Evolutionary conservation across 192 early-diverging fungal species (phyloP).

Genomic region (Coemansia sp.): DNA sequence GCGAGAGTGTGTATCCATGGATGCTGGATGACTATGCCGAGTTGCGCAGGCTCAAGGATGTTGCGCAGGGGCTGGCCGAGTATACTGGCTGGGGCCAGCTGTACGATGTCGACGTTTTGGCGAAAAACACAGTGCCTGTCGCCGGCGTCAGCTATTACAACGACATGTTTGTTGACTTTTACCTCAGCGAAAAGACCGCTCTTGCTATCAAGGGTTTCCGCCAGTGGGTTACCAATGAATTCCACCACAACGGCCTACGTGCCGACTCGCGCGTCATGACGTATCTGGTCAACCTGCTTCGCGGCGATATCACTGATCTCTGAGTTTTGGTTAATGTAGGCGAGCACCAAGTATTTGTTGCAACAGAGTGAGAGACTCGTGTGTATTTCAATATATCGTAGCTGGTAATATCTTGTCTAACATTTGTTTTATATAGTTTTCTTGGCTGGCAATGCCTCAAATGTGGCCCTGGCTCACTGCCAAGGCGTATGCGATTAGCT

Average conservation of each 20-base stretch:
- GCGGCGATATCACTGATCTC: constrained; percentile 57
- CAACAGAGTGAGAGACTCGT: not conserved
- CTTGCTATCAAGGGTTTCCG: constrained; percentile 58
- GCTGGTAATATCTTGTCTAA: not conserved
- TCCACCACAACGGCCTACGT: constrained; percentile 64
- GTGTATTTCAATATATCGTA: not conserved
- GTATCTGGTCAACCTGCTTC: constrained; percentile 63
- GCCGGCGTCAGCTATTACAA: constrained; percentile 71
- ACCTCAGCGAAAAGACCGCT: constrained; percentile 65
- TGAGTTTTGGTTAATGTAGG: constrained; percentile 7
- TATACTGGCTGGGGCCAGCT: constrained; percentile 60
- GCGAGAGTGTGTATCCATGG: constrained; percentile 71
- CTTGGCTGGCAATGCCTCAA: not conserved
- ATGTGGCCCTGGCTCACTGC: constrained; percentile 24
- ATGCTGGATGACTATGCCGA: constrained; percentile 76
- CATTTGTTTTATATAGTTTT: not conserved
- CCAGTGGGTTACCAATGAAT: constrained; percentile 74
- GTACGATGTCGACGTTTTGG: constrained; percentile 59
- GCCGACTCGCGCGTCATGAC: constrained; percentile 60
- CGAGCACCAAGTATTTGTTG: not conserved
- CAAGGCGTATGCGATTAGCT: constrained; percentile 31
- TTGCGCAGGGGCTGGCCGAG: constrained; percentile 64
- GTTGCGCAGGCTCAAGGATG: constrained; percentile 62
- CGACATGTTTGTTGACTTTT: constrained; percentile 73
- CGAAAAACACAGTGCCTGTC: constrained; percentile 59